Base-by-base conservation (phyloP, 1,284 basidiomycete species). In the Meira nashicola region DNA sequence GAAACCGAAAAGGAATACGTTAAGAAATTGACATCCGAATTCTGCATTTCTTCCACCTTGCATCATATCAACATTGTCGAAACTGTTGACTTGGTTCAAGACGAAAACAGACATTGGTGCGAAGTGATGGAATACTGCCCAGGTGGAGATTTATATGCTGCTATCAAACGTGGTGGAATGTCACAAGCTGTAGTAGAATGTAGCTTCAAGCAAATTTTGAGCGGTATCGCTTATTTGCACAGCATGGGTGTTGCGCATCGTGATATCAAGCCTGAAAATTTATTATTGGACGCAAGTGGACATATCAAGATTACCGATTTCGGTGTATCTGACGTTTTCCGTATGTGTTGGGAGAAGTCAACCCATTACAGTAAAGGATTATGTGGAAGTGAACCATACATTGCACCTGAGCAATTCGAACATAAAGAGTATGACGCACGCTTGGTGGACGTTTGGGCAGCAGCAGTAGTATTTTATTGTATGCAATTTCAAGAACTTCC, bases 251-350 rank as follows among this genome's bases (percentile, higher is more conserved):
- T 97, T 28, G 93, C 94, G 5, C 94, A 98, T 80, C 87, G 94
- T 54, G 94, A 98, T 79, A 88, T 98, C 82, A 98, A 98, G 80
- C 94, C 94, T 4, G 94, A 98, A 81, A 98, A 98, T 78, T 79
- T 98, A 55, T 88, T 97, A 73, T 89, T 98, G 67, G 92, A 97
- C 79, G 88, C 86, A 41, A 85, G 87, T 69, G 92, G 94, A 28
- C 90, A 94, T 78, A 83, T 98, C 80, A 98, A 98, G 89, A 96
- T 97, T 71, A 95, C 94, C 66, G 94, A 98, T 79, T 98, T 97
- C 78, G 95, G 94, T 60, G 94, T 94, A 15, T 94, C 91, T 38
- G 97, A 96, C 46, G 94, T 98, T 41, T 98, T 97, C 80, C 86
- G 94, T 62, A 87, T 98, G 71, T 96, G 94, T 58, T 98, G 94